phyloP scores from a whole-genome alignment of 1,139 yeast species.

The Yamadazyma kanchanaburiensis region DNA sequence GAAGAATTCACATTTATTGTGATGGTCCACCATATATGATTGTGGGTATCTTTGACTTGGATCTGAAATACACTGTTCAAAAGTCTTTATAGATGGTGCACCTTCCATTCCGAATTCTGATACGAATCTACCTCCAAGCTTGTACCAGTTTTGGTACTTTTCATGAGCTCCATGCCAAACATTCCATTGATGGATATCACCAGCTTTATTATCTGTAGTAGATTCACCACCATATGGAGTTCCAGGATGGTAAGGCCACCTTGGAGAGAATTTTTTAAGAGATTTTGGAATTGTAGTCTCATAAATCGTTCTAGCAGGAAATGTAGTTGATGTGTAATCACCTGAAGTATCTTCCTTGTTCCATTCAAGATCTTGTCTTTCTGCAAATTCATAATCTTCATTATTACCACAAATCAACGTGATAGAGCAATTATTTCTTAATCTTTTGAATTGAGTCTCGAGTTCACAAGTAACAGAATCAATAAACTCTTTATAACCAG shows the following conservation, averaged over 20 bases:
- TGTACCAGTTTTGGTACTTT: slow-evolving; percentile 40
- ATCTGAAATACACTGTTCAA: slow-evolving; percentile 27
- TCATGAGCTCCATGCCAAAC: slow-evolving; percentile 48
- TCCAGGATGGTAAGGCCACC: slow-evolving; percentile 36
- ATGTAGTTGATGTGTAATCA: slow-evolving; percentile 27
- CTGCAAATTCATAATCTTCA: slow-evolving; percentile 47
- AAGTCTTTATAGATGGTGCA: slow-evolving; percentile 29
- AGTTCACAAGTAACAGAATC: slow-evolving; percentile 30
- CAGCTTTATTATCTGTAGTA: slow-evolving; percentile 31
- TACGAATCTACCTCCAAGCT: slow-evolving; percentile 39
- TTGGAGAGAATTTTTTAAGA: slow-evolving; percentile 17
- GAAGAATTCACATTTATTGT: slow-evolving; percentile 42
- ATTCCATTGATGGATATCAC: slow-evolving; percentile 51
- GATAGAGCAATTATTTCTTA: slow-evolving; percentile 34
- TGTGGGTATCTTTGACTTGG: slow-evolving; percentile 32
- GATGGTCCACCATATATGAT: slow-evolving; percentile 32
- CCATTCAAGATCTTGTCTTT: slow-evolving; percentile 26
- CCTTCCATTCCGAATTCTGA: slow-evolving; percentile 49
- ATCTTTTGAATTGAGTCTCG: slow-evolving; percentile 29
- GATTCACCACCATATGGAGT: slow-evolving; percentile 42
- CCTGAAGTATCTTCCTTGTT: slow-evolving; percentile 21
- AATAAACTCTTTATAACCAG: slow-evolving; percentile 28
- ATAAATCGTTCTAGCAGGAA: slow-evolving; percentile 41
- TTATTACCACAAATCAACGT: slow-evolving; percentile 41
- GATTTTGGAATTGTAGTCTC: slow-evolving; percentile 32